Percentiles rank a stretch among this genome's conserved stretches.
These are phyloP conservation scores for Beauveria sp. DNA, from an alignment of 2,329 filamentous ascomycete species.

Conservation along the genomic window DNA sequence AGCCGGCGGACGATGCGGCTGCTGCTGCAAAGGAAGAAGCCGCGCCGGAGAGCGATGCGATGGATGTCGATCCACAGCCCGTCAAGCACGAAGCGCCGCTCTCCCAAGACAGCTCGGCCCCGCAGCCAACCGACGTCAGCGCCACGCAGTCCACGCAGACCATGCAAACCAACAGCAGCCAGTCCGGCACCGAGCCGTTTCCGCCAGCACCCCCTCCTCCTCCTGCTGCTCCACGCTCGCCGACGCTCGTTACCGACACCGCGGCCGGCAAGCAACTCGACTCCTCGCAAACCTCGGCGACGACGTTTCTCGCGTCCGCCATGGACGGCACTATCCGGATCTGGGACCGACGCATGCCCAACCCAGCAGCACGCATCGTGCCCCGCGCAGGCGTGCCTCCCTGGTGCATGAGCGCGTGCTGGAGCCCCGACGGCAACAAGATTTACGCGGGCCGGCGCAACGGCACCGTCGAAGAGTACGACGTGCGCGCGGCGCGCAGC, in stretches of 20 bases:
- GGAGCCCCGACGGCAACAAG: slow-evolving; percentile 90
- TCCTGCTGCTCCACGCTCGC: slow-evolving; percentile 16
- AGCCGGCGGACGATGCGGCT: slow-evolving; percentile 17
- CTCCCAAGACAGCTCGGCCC: background rate
- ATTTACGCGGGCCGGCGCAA: slow-evolving; percentile 91
- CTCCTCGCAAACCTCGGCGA: slow-evolving; percentile 56
- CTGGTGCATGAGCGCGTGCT: slow-evolving; percentile 97
- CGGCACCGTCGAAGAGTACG: slow-evolving; percentile 90
- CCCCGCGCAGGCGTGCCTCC: slow-evolving; percentile 72
- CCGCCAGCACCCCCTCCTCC: too few species aligned
- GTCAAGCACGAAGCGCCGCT: background rate
- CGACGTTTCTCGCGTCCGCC: slow-evolving; percentile 80
- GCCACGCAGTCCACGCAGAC: slow-evolving; percentile 2
- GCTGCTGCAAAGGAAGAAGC: slow-evolving; percentile 19
- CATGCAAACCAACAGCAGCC: background rate
- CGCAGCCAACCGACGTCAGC: background rate
- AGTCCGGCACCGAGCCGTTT: background rate
- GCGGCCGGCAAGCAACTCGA: slow-evolving; percentile 38
- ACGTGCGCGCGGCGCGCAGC: slow-evolving; percentile 63
- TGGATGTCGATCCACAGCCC: slow-evolving; percentile 22
- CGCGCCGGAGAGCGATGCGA: slow-evolving; percentile 17
- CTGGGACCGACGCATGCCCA: slow-evolving; percentile 76
- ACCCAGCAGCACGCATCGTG: slow-evolving; percentile 71
- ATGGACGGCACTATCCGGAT: slow-evolving; percentile 85
- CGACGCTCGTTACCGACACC: slow-evolving; percentile 23